phyloP scores from a whole-genome alignment of 1,284 basidiomycete species.

The Rhodotorula sp. region DNA sequence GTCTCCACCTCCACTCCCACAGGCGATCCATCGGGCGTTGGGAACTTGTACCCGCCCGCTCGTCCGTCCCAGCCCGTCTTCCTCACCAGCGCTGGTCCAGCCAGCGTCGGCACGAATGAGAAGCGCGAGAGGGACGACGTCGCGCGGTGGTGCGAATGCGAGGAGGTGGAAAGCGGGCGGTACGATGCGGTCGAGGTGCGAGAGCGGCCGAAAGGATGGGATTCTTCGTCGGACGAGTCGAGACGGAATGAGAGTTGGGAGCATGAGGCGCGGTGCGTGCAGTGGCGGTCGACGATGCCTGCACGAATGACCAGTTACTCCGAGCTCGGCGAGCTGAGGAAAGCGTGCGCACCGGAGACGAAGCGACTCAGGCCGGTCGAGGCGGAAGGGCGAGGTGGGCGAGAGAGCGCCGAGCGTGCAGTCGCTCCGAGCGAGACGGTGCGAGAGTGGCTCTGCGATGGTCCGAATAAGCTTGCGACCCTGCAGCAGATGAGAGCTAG shows the following conservation, averaged over 20 bases:
- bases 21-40: neutral
- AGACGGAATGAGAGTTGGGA: conserved; percentile 23
- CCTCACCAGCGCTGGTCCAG: neutral
- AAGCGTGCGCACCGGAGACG: conserved; percentile 2
- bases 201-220: too few species aligned
- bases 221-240: neutral
- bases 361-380: conserved; percentile 8
- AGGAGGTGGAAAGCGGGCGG: neutral
- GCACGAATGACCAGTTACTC: neutral
- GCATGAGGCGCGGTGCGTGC: conserved; percentile 19
- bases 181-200: too few species aligned
- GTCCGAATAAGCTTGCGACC: too few species aligned
- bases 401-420: neutral
- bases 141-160: conserved; percentile 17
- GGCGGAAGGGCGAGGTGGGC: neutral
- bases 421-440: neutral
- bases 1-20: neutral
- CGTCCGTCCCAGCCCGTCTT: neutral
- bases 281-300: conserved; percentile 21
- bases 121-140: neutral
- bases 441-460: neutral
- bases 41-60: neutral
- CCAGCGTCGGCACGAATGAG: neutral
- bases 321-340: too few species aligned
- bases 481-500: neutral